Evolutionary conservation across 2,329 filamentous ascomycete species (phyloP), one percentile per base, ranked within the genome.

Genomic region (Aureobasidium sp.): DNA sequence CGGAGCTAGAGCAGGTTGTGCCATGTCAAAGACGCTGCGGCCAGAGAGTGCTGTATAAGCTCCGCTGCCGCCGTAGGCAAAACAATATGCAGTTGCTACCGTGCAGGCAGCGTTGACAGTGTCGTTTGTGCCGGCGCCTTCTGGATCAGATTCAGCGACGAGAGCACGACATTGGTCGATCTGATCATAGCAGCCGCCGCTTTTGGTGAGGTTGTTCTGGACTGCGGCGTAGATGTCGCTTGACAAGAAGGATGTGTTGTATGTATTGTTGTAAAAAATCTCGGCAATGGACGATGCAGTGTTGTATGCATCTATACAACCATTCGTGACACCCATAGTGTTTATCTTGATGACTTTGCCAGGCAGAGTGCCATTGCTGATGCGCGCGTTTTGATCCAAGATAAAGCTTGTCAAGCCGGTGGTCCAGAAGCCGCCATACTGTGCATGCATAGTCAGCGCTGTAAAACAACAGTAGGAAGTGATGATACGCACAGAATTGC

Each of bases 331-430:
- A 15, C 81, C 79, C 7, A 85, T 73, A 0, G 82, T 79, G 9
- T 81, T 75, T 15, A 85, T 73, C 44, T 79, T 76, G 57, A 78
- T 70, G n/a, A 69, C 69, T 36, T 72, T 64, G 12, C 72, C 74
- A 17, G 72, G 69, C 5, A 78, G 61, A 0, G 68, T 71, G 11
- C 80, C 79, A 2, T 70, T 79, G 17, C 73, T 69, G 25, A 82
- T 80, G 56, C 76, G 77, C 9, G 75, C 71, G 66, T 90, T 90
- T 72, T 89, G 85, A 58, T 80, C 69, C 67, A 86, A 77, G 61
- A 80, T 80, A 62, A 77, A 74, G 8, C 74, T 68, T 15, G 84
- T 83, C 65, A 87, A 87, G 4, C 81, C 76, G 1, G 86, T 85
- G 0, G 84, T 87, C 68, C 87, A 90, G 62, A 84, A 82, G 12